Percentiles rank a stretch among this genome's conserved stretches.
These are phyloP conservation scores for Thielaviopsis cerberus DNA, from an alignment of 2,329 filamentous ascomycete species.

Conservation along the genomic window DNA sequence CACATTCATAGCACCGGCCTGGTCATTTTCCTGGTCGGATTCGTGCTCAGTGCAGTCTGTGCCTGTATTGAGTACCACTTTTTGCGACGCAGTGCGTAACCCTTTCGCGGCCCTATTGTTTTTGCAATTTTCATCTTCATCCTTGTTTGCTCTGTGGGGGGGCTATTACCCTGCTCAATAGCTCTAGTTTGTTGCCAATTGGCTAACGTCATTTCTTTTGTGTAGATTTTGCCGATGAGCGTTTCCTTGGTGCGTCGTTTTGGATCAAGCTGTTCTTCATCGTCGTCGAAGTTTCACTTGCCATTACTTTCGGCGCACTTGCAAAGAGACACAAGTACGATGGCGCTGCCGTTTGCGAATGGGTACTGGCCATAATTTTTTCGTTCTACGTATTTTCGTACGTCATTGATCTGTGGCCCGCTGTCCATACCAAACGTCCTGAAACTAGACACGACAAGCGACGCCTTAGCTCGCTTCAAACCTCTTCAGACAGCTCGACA, in stretches of 20 bases:
- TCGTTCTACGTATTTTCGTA: constrained; percentile 78
- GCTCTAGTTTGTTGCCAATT: not conserved
- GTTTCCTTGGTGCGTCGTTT: constrained; percentile 59
- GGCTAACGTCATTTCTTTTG: not conserved
- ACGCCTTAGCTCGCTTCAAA: not conserved
- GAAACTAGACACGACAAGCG: constrained; percentile 1
- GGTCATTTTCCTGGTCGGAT: constrained; percentile 67
- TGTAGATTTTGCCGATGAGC: constrained; percentile 52
- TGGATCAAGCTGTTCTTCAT: constrained; percentile 78
- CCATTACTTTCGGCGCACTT: constrained; percentile 50
- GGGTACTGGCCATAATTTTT: constrained; percentile 64
- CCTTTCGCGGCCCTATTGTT: not conserved
- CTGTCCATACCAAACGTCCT: constrained; percentile 38
- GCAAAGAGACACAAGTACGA: constrained; percentile 26
- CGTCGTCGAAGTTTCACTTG: constrained; percentile 55
- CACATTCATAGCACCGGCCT: constrained; percentile 59
- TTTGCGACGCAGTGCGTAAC: constrained; percentile 47
- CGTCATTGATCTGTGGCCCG: constrained; percentile 70
- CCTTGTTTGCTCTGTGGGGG: not conserved
- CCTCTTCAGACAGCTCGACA: not conserved
- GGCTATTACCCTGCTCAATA: not conserved
- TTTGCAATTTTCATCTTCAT: not conserved
- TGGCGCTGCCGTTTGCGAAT: constrained; percentile 62
- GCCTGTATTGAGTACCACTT: constrained; percentile 82
- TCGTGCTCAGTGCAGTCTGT: constrained; percentile 69